These are phyloP conservation scores for Nitzschia sp. DNA, from an alignment of 108 stramenopile species.

Conservation along the genomic window DNA sequence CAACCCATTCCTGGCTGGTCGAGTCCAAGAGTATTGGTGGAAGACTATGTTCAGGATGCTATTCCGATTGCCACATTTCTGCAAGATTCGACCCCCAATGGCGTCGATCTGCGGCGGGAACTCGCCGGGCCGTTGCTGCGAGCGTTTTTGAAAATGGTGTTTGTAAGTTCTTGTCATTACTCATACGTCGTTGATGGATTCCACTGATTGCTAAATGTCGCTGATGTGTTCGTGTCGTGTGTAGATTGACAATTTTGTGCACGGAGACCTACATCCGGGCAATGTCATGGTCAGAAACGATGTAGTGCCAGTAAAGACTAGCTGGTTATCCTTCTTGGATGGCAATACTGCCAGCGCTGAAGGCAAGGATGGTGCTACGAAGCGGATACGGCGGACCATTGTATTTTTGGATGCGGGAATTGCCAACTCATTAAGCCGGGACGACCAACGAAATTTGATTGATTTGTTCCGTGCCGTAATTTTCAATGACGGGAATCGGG, in stretches of 20 bases:
- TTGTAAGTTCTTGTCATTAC: constrained; percentile 50
- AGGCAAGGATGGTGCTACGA: neutral
- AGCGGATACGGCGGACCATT: constrained; percentile 50
- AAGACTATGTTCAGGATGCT: constrained; percentile 69
- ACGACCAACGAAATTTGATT: constrained; percentile 73
- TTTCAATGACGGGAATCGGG: constrained; percentile 78
- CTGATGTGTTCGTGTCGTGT: too few relatives aligned
- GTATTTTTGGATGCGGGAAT: constrained; percentile 91
- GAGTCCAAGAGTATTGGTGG: constrained; percentile 63
- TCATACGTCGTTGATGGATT: neutral
- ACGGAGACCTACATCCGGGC: constrained; percentile 80
- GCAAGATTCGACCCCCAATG: constrained; percentile 56
- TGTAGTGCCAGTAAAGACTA: neutral
- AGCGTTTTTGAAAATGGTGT: constrained; percentile 92
- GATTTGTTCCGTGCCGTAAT: constrained; percentile 88
- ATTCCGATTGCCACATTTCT: constrained; percentile 70
- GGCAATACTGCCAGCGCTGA: neutral
- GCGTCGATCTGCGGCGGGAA: constrained; percentile 49
- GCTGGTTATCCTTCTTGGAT: neutral
- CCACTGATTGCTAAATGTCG: too few relatives aligned
- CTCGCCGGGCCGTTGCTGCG: constrained; percentile 76
- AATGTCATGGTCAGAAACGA: constrained; percentile 37
- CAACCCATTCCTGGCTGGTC: constrained; percentile 65
- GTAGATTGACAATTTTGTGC: constrained; percentile 41
- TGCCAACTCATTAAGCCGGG: constrained; percentile 60